phyloP scores from a whole-genome alignment of 768 basidiomycete species.

The Pseudohyphozyma bogoriensis region DNA sequence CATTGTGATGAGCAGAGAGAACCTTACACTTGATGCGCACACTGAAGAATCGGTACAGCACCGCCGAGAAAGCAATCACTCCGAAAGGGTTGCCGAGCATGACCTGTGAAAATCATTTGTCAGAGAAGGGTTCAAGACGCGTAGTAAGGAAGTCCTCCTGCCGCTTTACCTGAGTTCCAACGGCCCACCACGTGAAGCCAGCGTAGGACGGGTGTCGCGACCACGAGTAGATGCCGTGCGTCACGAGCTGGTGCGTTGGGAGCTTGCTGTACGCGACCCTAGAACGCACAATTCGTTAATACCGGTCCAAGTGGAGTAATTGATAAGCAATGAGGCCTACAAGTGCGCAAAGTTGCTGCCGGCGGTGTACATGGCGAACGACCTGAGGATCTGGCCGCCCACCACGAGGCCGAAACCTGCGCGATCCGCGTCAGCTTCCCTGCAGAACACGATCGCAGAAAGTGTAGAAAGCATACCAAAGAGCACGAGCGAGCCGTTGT shows the following conservation, averaged over 20 bases:
- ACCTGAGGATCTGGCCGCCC: constrained; percentile 66
- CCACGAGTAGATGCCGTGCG: constrained; percentile 80
- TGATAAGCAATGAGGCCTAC: background rate
- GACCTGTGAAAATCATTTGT: constrained; percentile 36
- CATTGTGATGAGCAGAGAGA: background rate
- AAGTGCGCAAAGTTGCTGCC: constrained; percentile 83
- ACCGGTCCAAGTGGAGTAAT: background rate
- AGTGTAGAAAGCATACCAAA: constrained; percentile 13
- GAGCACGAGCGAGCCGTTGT: constrained; percentile 11
- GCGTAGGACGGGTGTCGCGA: constrained; percentile 88
- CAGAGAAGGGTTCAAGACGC: background rate
- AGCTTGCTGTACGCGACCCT: constrained; percentile 64
- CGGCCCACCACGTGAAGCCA: constrained; percentile 95
- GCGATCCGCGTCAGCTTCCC: no score
- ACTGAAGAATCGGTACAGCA: constrained; percentile 83
- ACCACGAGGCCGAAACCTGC: constrained; percentile 58
- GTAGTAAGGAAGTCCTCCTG: no score
- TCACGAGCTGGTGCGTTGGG: constrained; percentile 67
- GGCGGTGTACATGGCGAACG: constrained; percentile 92
- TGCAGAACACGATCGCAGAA: no score
- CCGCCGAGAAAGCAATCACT: constrained; percentile 52
- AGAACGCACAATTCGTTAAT: background rate
- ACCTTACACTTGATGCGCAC: constrained; percentile 62
- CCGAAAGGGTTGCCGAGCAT: constrained; percentile 76
- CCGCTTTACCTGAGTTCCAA: constrained; percentile 61